Conservation (phyloP, 495 filamentous ascomycete species). For the Aspergillus incahuasiensis region DNA sequence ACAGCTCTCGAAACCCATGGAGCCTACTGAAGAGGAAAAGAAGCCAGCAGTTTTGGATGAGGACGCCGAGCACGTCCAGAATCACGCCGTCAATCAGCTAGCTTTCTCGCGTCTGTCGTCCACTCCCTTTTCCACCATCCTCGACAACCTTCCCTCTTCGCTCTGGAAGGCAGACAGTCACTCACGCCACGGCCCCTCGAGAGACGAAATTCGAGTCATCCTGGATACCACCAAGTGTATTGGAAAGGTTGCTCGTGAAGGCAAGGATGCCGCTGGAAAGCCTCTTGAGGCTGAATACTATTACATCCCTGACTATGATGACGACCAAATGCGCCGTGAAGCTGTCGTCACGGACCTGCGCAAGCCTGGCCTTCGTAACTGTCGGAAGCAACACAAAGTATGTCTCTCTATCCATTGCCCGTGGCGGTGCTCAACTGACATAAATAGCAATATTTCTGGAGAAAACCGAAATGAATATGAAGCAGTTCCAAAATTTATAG, state of each 20-base stretch:
- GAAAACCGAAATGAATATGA: constrained; percentile 59
- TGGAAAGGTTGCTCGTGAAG: constrained; percentile 81
- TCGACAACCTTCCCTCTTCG: constrained; percentile 74
- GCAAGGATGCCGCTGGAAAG: constrained; percentile 95
- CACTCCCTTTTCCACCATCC: constrained; percentile 80
- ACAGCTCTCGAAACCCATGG: constrained; percentile 24
- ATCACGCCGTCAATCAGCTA: constrained; percentile 90
- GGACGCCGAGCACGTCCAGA: constrained; percentile 41
- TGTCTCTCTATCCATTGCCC: constrained; percentile 19
- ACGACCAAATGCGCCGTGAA: constrained; percentile 69
- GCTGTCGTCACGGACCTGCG: constrained; percentile 81
- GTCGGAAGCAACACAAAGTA: constrained; percentile 96
- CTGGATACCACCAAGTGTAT: constrained; percentile 71
- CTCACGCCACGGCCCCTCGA: constrained; percentile 46
- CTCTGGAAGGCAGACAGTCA: constrained; percentile 44
- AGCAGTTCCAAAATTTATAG: constrained; percentile 7
- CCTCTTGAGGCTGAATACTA: constrained; percentile 93
- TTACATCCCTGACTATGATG: constrained; percentile 89
- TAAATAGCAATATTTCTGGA: constrained; percentile 89
- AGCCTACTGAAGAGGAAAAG: constrained; percentile 24
- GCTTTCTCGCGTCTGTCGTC: constrained; percentile 96
- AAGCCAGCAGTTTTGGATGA: constrained; percentile 35
- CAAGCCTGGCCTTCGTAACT: constrained; percentile 81
- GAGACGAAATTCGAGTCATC: constrained; percentile 60
- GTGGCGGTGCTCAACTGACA: constrained; percentile 12